These are phyloP conservation scores for Gnetum montanum DNA, from an alignment of 75 land plant species.

Conservation along the genomic window DNA sequence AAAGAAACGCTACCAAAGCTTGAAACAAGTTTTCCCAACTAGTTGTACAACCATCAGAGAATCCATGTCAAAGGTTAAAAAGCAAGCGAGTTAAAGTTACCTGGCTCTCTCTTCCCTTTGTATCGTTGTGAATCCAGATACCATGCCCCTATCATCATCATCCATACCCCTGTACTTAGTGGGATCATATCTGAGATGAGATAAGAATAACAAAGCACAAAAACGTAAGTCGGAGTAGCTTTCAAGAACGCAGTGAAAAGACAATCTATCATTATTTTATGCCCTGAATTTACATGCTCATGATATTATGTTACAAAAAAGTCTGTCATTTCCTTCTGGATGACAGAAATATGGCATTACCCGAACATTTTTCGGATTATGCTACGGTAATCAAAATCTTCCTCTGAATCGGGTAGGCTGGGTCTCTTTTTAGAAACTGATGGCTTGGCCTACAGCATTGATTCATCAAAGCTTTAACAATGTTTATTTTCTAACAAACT, in stretches of 20 bases:
- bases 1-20: not conserved
- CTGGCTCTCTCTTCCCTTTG: conserved; percentile 36
- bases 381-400: conserved; percentile 16
- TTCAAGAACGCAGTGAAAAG: no score
- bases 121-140: conserved; percentile 26
- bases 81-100: no score
- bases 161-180: conserved; percentile 33
- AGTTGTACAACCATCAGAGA: not conserved
- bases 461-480: not conserved
- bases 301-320: no score
- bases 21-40: not conserved
- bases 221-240: no score
- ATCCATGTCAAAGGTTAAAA: no score
- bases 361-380: conserved; percentile 30
- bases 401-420: conserved; percentile 1
- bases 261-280: no score
- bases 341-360: no score
- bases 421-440: not conserved
- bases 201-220: no score
- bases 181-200: conserved; percentile 25
- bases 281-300: no score
- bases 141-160: conserved; percentile 41
- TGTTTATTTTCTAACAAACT: no score
- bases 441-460: no score
- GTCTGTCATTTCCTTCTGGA: no score